A percentile compares a stretch with the other conserved stretches of the same genome.
Evolutionary conservation across 805 yeast species (phyloP).

Genomic region (Teunomyces pallodes): DNA sequence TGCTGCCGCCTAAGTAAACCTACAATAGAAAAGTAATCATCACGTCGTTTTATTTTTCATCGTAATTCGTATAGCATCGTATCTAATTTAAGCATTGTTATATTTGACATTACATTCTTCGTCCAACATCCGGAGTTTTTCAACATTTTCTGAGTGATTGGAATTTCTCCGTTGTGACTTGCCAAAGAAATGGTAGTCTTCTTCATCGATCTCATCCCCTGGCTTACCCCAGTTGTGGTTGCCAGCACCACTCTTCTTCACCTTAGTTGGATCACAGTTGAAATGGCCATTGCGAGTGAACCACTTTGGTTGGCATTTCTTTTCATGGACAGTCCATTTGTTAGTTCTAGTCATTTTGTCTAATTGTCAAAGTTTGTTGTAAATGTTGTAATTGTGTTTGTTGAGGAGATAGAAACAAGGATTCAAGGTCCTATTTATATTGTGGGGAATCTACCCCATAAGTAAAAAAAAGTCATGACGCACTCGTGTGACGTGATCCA

Average conservation of each 20-base stretch:
- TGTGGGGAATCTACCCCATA: slow-evolving; percentile 3
- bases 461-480: not conserved
- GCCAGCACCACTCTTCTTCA: slow-evolving; percentile 85
- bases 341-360: slow-evolving; percentile 69
- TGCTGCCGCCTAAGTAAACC: not conserved
- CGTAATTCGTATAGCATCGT: not conserved
- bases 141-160: slow-evolving; percentile 36
- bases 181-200: slow-evolving; percentile 34
- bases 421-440: slow-evolving; percentile 2
- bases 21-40: not conserved
- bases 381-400: not conserved
- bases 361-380: not conserved
- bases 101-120: slow-evolving; percentile 16
- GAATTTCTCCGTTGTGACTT: slow-evolving; percentile 37
- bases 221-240: slow-evolving; percentile 83
- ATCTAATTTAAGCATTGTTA: not conserved
- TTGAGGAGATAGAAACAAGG: not conserved
- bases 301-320: slow-evolving; percentile 60
- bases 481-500: not conserved
- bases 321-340: slow-evolving; percentile 71
- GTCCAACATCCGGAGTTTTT: slow-evolving; percentile 21
- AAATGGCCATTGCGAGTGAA: slow-evolving; percentile 74
- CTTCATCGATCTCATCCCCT: slow-evolving; percentile 70
- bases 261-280: slow-evolving; percentile 69
- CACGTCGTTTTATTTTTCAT: not conserved